These are phyloP conservation scores for Populus deltoides DNA, from an alignment of 345 rosid species.

Conservation along the genomic window DNA sequence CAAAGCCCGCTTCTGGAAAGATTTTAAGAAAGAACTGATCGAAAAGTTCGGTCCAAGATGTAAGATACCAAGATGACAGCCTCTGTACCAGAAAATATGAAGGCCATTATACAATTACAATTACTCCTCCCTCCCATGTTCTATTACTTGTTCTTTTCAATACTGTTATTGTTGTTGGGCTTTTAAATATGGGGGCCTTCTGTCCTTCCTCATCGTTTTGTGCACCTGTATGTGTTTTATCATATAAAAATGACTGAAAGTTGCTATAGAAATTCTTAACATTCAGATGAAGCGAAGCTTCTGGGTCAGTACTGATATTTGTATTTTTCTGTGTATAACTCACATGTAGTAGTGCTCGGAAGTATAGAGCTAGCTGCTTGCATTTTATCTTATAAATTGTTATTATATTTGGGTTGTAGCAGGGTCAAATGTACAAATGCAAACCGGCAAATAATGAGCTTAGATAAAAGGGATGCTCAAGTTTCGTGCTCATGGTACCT, in stretches of 20 bases:
- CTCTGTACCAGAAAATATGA: neutral
- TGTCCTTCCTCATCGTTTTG: neutral
- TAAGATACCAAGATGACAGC: neutral
- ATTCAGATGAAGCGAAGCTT: neutral
- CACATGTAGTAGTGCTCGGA: neutral
- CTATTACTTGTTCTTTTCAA: neutral
- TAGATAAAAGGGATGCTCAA: neutral
- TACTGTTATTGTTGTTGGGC: neutral
- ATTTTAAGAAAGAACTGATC: slow-evolving; percentile 35
- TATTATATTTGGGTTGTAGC: too few relatives aligned
- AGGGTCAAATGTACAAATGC: neutral
- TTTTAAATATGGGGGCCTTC: neutral
- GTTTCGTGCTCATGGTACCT: neutral
- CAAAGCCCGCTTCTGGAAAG: slow-evolving; percentile 39
- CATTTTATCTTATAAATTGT: neutral
- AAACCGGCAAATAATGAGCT: neutral
- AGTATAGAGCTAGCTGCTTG: neutral
- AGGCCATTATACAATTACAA: neutral
- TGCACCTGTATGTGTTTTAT: too few relatives aligned
- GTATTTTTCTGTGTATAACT: neutral
- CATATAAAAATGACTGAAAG: neutral
- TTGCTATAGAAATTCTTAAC: neutral
- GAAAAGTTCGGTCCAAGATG: slow-evolving; percentile 25
- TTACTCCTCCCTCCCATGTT: neutral
- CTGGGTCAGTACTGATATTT: neutral